phyloP scores from a whole-genome alignment of 148 eudicot genomes.

The Silene latifolia region DNA sequence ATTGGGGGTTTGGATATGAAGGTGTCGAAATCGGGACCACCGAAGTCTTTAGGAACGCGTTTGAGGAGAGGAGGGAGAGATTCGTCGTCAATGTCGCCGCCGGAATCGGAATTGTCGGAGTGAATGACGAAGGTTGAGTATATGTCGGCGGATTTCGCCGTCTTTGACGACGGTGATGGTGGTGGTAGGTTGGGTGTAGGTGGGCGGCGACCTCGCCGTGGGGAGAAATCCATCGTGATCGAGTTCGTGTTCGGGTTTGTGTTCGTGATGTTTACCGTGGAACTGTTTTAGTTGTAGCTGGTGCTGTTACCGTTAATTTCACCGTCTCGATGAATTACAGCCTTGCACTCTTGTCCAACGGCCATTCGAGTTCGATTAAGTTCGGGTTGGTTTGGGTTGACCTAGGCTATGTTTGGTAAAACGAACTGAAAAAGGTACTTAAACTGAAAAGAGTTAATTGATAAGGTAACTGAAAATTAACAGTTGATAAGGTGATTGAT shows the following conservation, averaged over 20 bases:
- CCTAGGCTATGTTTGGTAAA: too few relatives aligned
- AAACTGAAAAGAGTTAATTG: too few relatives aligned
- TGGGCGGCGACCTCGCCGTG: slow-evolving; percentile 45
- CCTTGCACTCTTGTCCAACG: too few relatives aligned
- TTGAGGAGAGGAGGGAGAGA: slow-evolving; percentile 88
- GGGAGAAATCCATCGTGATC: slow-evolving; percentile 46
- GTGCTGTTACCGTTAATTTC: too few relatives aligned
- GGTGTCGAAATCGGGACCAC: slow-evolving; percentile 60
- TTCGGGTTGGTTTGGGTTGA: too few relatives aligned
- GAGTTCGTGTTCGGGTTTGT: neutral
- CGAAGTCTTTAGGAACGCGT: slow-evolving; percentile 94
- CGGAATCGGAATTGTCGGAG: slow-evolving; percentile 31
- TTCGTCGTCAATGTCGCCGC: slow-evolving; percentile 41
- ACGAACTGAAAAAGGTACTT: too few relatives aligned
- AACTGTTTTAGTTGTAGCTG: too few relatives aligned
- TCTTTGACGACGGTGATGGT: slow-evolving; percentile 11
- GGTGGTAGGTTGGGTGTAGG: slow-evolving; percentile 19
- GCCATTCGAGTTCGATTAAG: too few relatives aligned
- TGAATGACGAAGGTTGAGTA: slow-evolving; percentile 53
- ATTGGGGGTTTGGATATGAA: slow-evolving; percentile 51
- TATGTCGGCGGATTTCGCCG: slow-evolving; percentile 39
- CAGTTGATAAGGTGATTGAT: too few relatives aligned
- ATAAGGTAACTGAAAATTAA: too few relatives aligned
- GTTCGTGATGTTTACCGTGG: too few relatives aligned
- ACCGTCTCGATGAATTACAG: too few relatives aligned